Base-by-base conservation (phyloP, 441 rosid species). In the Pelargonium cotyledonis region DNA sequence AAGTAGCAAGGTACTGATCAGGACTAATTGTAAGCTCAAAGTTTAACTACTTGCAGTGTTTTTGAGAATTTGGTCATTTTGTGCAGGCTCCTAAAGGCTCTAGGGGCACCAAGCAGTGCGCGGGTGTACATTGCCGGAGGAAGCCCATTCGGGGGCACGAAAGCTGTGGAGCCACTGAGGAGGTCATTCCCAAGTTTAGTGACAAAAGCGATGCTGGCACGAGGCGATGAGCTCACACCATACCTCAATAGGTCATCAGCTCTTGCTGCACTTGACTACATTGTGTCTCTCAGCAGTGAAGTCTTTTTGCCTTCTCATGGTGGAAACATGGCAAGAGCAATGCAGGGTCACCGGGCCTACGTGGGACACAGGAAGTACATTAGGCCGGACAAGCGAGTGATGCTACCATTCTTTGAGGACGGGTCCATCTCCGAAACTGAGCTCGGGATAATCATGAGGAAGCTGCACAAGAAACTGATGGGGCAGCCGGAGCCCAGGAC, bases 261-360 rank as follows among this genome's bases (percentile, higher is more conserved):
- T 73, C 75, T 90, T 62, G 91, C 95, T 55, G 98, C 95, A 12
- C 72, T 92, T 14, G 96, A 92, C 76, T 92, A 83, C 72, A 84
- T 90, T 8, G 84, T 92, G 40, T 84, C 93, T 23, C 75, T 87
- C 10, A 84, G 83, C 83, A 86, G 96, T 67, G 82, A 90, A 69
- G 87, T 92, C 8, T 92, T 90, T 49, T 62, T 88, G 66, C 91
- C 93, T 40, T 90, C 95, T 11, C 89, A 90, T 67, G 96, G 96
- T 0, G 96, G 98, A 75, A 92, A 92, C 82, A 88, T 92, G 90
- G 96, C 78, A 7, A 75, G 87, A 68, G 76, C 88, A 44, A 80
- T 91, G 88, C 88, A 82, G 91, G 97, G 97, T 4, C 88, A 89
- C 75, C 85, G 91, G 35, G 88, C 91, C 57, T 91, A 86, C 43